Conservation (phyloP, 2,329 filamentous ascomycete species). For the Calonectria montana region DNA sequence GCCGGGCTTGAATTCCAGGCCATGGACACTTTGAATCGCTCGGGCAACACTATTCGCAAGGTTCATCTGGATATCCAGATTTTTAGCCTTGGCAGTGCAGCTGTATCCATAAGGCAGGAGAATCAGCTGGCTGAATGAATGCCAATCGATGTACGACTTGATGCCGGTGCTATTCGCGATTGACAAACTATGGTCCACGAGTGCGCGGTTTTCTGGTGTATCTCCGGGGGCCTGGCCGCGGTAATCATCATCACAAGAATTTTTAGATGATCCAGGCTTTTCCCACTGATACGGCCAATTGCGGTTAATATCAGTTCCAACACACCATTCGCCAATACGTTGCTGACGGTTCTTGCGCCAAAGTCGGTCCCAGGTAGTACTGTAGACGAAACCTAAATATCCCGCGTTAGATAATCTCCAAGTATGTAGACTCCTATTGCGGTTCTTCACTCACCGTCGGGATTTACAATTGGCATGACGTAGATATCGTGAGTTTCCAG, state of each 20-base stretch:
- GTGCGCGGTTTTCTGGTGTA: not conserved
- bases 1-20: not conserved
- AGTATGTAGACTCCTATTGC: not conserved
- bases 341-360: not conserved
- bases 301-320: not conserved
- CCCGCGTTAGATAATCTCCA: not conserved
- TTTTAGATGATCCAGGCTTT: not conserved
- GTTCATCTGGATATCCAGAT: not conserved
- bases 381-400: not conserved
- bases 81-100: not conserved
- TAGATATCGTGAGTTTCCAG: not conserved
- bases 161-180: not conserved
- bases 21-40: not conserved
- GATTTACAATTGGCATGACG: not conserved
- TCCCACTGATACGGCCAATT: not conserved
- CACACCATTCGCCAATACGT: not conserved
- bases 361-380: not conserved
- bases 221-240: not conserved
- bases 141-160: not conserved
- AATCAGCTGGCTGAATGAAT: not conserved
- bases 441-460: not conserved
- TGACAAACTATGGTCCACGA: not conserved
- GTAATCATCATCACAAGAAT: not conserved
- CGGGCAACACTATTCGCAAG: not conserved
- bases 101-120: not conserved